These are phyloP conservation scores for Rhizopus sp. DNA, from an alignment of 371 early-diverging fungal species.

Conservation along the genomic window DNA sequence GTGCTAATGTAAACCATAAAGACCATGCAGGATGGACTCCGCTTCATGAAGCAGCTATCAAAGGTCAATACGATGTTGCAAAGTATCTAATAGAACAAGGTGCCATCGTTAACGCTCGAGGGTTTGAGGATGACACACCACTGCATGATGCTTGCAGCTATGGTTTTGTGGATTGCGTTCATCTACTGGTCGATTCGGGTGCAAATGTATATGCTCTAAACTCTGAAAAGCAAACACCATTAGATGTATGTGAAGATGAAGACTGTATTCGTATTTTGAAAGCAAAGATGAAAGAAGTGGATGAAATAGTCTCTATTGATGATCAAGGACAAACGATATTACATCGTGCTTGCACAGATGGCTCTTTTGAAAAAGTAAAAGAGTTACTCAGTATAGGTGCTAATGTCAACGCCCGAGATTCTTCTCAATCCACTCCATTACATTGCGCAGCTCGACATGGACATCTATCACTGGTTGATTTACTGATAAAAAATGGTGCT, in stretches of 20 bases:
- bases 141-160: conserved; percentile 81
- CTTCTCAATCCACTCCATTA: conserved; percentile 72
- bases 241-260: conserved; percentile 48
- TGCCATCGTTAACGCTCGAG: conserved; percentile 58
- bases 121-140: conserved; percentile 70
- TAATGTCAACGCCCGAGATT: conserved; percentile 70
- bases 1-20: conserved; percentile 52
- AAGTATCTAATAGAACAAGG: conserved; percentile 51
- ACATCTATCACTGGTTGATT: conserved; percentile 58
- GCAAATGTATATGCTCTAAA: conserved; percentile 60
- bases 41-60: conserved; percentile 64
- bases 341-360: conserved; percentile 40
- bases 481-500: conserved; percentile 73
- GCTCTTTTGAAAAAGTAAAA: conserved; percentile 22
- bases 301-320: conserved; percentile 35
- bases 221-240: conserved; percentile 52
- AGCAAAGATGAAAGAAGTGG: conserved; percentile 35
- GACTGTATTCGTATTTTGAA: conserved; percentile 31
- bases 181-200: conserved; percentile 54
- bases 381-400: conserved; percentile 63
- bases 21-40: conserved; percentile 69
- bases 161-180: conserved; percentile 61
- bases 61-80: conserved; percentile 60
- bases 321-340: conserved; percentile 31
- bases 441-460: conserved; percentile 82